These are phyloP conservation scores for Oryza meridionalis DNA, from an alignment of 176 grass and related monocot genomes.

Conservation along the genomic window DNA sequence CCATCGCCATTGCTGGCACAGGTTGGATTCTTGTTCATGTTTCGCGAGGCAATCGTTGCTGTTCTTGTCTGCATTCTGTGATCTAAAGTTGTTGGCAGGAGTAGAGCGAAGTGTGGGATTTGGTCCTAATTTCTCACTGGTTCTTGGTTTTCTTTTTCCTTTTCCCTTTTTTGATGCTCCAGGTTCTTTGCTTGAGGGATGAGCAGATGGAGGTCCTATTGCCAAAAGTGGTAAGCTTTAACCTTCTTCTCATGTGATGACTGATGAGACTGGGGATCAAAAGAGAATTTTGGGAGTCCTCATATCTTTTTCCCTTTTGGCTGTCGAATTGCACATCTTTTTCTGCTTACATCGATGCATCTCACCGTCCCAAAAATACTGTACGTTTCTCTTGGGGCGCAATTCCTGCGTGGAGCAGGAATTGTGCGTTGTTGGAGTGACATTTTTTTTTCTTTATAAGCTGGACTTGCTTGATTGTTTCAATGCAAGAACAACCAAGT, in stretches of 20 bases:
- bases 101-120: not conserved
- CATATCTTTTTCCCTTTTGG: not conserved
- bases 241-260: constrained; percentile 15
- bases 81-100: not conserved
- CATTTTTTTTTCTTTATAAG: not conserved
- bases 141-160: constrained; percentile 1
- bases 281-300: not conserved
- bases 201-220: constrained; percentile 34
- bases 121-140: not conserved
- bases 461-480: not conserved
- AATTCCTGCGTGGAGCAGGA: constrained; percentile 23
- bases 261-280: constrained; percentile 23
- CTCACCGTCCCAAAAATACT: not conserved
- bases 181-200: constrained; percentile 56
- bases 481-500: not conserved
- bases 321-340: not conserved
- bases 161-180: not conserved
- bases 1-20: constrained; percentile 14
- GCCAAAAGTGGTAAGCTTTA: constrained; percentile 55
- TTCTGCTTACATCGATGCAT: constrained; percentile 13
- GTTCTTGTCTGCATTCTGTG: constrained; percentile 24
- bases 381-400: constrained; percentile 12
- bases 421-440: not conserved
- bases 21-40: constrained; percentile 20
- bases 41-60: not conserved